phyloP scores from a whole-genome alignment of 768 basidiomycete species.

The Cystobasidium ongulense region DNA sequence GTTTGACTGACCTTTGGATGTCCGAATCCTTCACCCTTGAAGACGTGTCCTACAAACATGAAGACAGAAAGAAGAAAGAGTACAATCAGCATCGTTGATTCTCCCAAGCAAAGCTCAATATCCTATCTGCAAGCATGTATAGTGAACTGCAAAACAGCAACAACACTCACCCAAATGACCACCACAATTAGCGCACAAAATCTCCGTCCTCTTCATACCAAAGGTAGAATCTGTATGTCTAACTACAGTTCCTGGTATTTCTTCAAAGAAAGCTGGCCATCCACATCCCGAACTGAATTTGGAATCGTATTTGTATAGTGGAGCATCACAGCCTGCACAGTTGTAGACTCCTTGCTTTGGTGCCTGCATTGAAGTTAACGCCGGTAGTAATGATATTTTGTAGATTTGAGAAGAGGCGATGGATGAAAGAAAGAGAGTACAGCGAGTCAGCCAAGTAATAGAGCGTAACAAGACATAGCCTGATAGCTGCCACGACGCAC shows the following conservation, averaged over 20 bases:
- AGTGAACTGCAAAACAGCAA: neutral
- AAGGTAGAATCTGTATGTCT: conserved; percentile 36
- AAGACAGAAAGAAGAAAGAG: neutral
- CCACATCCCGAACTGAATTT: conserved; percentile 42
- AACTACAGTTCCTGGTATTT: conserved; percentile 38
- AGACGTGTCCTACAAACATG: conserved; percentile 18
- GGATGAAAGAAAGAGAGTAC: no score
- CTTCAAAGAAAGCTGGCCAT: conserved; percentile 42
- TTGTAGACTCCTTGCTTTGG: conserved; percentile 37
- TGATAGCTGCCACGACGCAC: conserved; percentile 2
- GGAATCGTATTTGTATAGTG: conserved; percentile 40
- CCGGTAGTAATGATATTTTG: no score
- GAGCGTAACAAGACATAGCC: neutral
- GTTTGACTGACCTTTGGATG: neutral
- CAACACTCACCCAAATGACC: conserved; percentile 36
- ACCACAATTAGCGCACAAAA: conserved; percentile 38
- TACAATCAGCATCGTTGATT: neutral
- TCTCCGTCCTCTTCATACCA: conserved; percentile 39
- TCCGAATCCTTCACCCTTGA: conserved; percentile 30
- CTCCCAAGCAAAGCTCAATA: no score
- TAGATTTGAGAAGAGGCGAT: no score
- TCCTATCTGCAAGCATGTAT: no score
- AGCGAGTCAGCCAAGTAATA: neutral
- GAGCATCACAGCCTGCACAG: conserved; percentile 38
- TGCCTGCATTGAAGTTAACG: no score